A percentile compares a stretch with the other conserved stretches of the same genome.
These are phyloP conservation scores for Marasmius fiardii DNA, from an alignment of 1,284 basidiomycete genomes.

Conservation along the genomic window DNA sequence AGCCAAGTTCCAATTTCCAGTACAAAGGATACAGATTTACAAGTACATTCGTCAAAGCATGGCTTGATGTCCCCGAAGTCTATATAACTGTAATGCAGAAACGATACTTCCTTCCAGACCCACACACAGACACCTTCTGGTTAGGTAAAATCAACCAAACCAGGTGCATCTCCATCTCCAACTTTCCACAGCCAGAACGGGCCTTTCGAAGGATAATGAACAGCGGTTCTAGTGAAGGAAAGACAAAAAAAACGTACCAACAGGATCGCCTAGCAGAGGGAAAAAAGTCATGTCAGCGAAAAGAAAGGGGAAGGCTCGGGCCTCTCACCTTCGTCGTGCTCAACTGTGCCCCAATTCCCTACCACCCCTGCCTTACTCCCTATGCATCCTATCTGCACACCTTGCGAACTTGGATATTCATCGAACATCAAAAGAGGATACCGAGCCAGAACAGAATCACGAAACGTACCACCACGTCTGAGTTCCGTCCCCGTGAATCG, in stretches of 20 bases:
- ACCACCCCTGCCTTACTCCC: conserved; percentile 61
- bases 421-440: no score
- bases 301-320: neutral
- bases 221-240: neutral
- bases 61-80: no score
- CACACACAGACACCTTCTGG: no score
- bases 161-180: conserved; percentile 26
- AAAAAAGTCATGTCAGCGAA: neutral
- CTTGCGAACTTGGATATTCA: conserved; percentile 44
- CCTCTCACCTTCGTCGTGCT: conserved; percentile 51
- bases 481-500: conserved; percentile 42
- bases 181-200: conserved; percentile 67
- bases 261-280: conserved; percentile 47
- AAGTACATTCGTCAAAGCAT: no score
- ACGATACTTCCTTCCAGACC: no score
- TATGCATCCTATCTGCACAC: conserved; percentile 58
- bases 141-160: conserved; percentile 32
- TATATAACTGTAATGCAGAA: no score
- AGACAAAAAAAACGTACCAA: conserved; percentile 36
- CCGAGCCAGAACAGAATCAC: no score
- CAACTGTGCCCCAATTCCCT: conserved; percentile 61
- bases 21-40: no score
- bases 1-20: no score
- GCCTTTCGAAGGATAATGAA: conserved; percentile 29
- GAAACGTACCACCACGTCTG: conserved; percentile 50